These are phyloP conservation scores for Saccharomycopsis sp. DNA, from an alignment of 805 yeast genomes.

Conservation along the genomic window DNA sequence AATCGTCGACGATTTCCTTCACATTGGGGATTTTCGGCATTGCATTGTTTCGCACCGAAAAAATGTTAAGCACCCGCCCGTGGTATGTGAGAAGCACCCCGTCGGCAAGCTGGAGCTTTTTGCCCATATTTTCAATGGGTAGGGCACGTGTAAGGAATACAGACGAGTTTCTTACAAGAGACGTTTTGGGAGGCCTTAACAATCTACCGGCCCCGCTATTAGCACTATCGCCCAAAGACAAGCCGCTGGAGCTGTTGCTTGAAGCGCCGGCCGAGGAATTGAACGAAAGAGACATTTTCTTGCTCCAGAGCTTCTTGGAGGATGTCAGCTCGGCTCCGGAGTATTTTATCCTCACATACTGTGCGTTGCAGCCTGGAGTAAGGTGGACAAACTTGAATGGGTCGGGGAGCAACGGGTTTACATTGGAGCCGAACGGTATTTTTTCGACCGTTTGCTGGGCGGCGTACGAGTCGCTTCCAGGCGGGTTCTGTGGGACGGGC, in stretches of 20 bases:
- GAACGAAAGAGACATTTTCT: constrained; percentile 1
- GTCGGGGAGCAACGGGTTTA: constrained; percentile 47
- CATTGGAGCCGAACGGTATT: constrained; percentile 43
- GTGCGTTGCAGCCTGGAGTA: constrained; percentile 45
- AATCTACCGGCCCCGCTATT: neutral
- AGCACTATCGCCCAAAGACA: neutral
- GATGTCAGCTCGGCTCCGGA: neutral
- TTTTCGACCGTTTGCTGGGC: constrained; percentile 30
- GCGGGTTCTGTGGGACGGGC: neutral
- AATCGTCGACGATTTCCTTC: constrained; percentile 36
- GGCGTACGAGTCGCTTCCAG: constrained; percentile 23
- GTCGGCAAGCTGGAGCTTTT: constrained; percentile 26
- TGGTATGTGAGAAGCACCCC: constrained; percentile 39
- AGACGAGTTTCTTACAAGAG: constrained; percentile 29
- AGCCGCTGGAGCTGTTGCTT: neutral
- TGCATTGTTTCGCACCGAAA: constrained; percentile 11
- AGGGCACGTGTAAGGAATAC: constrained; percentile 31
- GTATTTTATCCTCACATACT: constrained; percentile 9
- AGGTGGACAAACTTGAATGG: constrained; percentile 45
- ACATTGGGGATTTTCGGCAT: constrained; percentile 30
- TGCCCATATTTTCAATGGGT: constrained; percentile 28
- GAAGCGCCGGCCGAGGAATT: neutral
- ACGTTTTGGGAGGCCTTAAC: constrained; percentile 28
- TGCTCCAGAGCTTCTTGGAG: neutral
- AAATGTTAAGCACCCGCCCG: constrained; percentile 41